Percentiles rank a stretch among this genome's conserved stretches.
These are phyloP conservation scores for Scheffersomyces illinoinensis DNA, from an alignment of 1,139 yeast species.

Conservation along the genomic window DNA sequence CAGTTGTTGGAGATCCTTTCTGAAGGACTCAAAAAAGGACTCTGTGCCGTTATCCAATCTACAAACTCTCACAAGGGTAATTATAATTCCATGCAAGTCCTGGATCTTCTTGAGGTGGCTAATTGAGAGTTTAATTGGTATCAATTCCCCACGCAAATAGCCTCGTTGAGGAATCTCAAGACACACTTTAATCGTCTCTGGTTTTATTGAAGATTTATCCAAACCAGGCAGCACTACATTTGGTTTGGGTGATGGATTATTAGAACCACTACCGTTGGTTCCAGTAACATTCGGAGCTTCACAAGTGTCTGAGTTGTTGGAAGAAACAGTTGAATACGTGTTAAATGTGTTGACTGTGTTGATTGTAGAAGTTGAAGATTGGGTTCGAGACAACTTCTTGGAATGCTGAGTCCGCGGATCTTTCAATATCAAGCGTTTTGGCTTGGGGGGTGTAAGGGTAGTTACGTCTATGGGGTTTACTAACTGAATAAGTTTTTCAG, in stretches of 20 bases:
- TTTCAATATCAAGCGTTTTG: conserved; percentile 63
- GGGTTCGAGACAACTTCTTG: conserved; percentile 38
- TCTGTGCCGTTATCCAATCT: conserved; percentile 70
- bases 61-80: conserved; percentile 80
- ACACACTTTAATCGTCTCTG: conserved; percentile 49
- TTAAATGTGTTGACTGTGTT: conserved; percentile 20
- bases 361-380: conserved; percentile 54
- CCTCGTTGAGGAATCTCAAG: conserved; percentile 70
- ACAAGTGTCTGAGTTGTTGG: conserved; percentile 33
- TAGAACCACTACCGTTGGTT: conserved; percentile 1
- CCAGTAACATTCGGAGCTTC: conserved; percentile 2
- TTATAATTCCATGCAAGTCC: conserved; percentile 74
- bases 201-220: conserved; percentile 7
- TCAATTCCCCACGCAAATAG: conserved; percentile 72
- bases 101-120: conserved; percentile 71
- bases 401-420: conserved; percentile 29
- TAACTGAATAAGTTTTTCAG: conserved; percentile 60
- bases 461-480: conserved; percentile 77
- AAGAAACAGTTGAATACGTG: conserved; percentile 38
- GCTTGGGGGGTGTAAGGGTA: conserved; percentile 62
- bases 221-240: conserved; percentile 1
- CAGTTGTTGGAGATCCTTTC: conserved; percentile 81
- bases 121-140: conserved; percentile 68
- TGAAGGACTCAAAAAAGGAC: conserved; percentile 67
- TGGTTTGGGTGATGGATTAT: conserved; percentile 4